Evolutionary conservation across 2,329 filamentous ascomycete species (phyloP), one percentile per base, ranked within the genome.

Genomic region (Colletotrichum orbiculare): DNA sequence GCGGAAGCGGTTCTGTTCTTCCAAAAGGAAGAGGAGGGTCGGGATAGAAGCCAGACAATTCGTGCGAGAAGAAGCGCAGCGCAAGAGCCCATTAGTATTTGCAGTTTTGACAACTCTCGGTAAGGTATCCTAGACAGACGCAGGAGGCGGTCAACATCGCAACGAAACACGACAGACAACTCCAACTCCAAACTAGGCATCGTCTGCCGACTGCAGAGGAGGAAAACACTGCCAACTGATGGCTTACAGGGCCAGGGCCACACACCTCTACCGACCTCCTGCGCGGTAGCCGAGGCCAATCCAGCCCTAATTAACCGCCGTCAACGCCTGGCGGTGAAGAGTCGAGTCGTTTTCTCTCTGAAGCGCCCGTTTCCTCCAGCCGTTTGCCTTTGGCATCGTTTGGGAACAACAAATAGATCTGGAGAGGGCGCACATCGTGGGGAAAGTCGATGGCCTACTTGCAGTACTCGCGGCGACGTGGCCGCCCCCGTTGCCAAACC

Each of bases 311-410:
- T 41, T 25, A 37, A 49, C 45, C 42, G 48, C 49, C 60, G 43
- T 60, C 55, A 17, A 9, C 37, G 17, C 42, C 35, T 54, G 12
- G 60, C 60, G 60, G 60, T 64, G 60, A 64, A 54, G 55, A 42
- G 25, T 25, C 25, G 4, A 25, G 25, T 25, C 25, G 4, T 4
- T 25, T 25, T 25, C 25, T 25, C 25, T 25, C 3, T 25, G 25
- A 5, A 25, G 25, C 25, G 25, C 25, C 25, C 25, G 3, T 25
- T 25, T 25, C 25, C 25, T 25, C 25, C 4, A 25, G 25, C 25
- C 25, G 17, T 17, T 17, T 2, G 17, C 17, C 4, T 25, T 25
- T 5, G 25, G 25, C 25, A 25, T 25, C 25, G 25, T 25, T 5
- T 25, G 25, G 4, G 25, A 38, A 15, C 41, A 25, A 43, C 33